Base-by-base conservation (phyloP, 345 rosid genomes). In the Rhodamnia rubescens region DNA sequence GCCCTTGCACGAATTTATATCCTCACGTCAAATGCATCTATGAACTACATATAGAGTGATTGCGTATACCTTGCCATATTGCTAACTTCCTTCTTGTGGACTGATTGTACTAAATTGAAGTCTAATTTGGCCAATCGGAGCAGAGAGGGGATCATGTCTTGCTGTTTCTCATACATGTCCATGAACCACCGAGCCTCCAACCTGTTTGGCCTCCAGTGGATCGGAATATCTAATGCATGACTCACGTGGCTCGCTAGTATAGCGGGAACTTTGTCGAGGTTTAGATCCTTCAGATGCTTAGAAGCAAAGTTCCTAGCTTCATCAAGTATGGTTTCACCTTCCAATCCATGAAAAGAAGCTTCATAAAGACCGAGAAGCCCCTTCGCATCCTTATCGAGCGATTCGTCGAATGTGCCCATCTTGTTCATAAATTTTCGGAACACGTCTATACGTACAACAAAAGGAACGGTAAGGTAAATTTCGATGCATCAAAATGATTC, bases 281-380 rank as follows among this genome's bases (percentile, higher is more conserved):
- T 56, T 27, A 57, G 29, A 22, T 64, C 50, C 64, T 59, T 84
- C 61, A 86, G 58, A 36, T 49, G 32, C 36, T 26, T 59, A 16
- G 52, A 59, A 12, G 88, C 54, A 52, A 86, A 86, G 21, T n/a
- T 18, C 78, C 29, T 84, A 8, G 88, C 88, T 22, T 84, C 86
- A n/a, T 88, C 88, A 32, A 86, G 64, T 8, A 47, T 53, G 10
- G 24, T 51, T 84, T 88, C 90, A 6, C 86, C 90, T 83, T 69
- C 59, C 32, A 82, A 50, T 13, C 81, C 85, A 55, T 85, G 74
- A 59, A 50, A 84, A 18, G 87, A 87, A 58, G 91, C 91, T 85
- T 89, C 89, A 84, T 87, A 85, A 22, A 89, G 54, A 53, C 89
- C 54, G 12, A 89, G 24, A 29, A 89, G 53, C 13, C 85, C 91